Conservation (phyloP, 768 basidiomycete genomes). For the Panaeolus papilionaceus region DNA sequence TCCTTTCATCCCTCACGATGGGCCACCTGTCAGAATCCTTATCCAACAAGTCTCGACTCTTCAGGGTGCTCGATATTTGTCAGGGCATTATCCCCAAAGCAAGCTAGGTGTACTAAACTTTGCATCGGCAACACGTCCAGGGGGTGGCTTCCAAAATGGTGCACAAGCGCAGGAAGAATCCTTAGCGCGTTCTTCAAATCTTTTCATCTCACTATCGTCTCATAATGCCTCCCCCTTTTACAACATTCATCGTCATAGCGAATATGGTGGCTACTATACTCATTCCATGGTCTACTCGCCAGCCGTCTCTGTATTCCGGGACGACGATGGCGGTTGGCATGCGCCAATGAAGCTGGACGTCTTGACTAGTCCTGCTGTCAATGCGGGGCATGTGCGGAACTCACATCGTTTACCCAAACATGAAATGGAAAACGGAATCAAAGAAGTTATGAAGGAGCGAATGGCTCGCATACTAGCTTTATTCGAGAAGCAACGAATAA, state of each 20-base stretch:
- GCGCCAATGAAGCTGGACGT: slow-evolving; percentile 66
- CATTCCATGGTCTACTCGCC: slow-evolving; percentile 79
- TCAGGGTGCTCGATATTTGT: slow-evolving; percentile 53
- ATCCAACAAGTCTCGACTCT: slow-evolving; percentile 67
- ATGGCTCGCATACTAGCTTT: slow-evolving; percentile 71
- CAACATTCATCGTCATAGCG: slow-evolving; percentile 45
- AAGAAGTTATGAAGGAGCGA: slow-evolving; percentile 65
- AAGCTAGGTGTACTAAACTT: slow-evolving; percentile 74
- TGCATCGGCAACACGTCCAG: slow-evolving; percentile 71
- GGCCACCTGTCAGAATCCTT: slow-evolving; percentile 38
- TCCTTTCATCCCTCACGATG: slow-evolving; percentile 15
- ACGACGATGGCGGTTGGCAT: slow-evolving; percentile 61
- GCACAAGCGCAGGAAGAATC: slow-evolving; percentile 76
- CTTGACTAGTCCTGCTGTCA: slow-evolving; percentile 72
- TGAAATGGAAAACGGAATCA: slow-evolving; percentile 30
- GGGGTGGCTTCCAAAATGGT: slow-evolving; percentile 71
- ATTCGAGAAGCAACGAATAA: slow-evolving; percentile 63
- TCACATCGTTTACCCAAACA: slow-evolving; percentile 22
- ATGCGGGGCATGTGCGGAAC: slow-evolving; percentile 52
- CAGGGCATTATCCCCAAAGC: slow-evolving; percentile 23
- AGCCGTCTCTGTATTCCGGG: slow-evolving; percentile 58
- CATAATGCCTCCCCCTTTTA: slow-evolving; percentile 62
- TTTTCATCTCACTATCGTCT: slow-evolving; percentile 66
- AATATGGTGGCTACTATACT: slow-evolving; percentile 63
- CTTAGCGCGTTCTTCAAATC: slow-evolving; percentile 72